A percentile compares a stretch with the other conserved stretches of the same genome.
These are phyloP conservation scores for Cytospora chrysosperma DNA, from an alignment of 2,329 filamentous ascomycete species.

Conservation along the genomic window DNA sequence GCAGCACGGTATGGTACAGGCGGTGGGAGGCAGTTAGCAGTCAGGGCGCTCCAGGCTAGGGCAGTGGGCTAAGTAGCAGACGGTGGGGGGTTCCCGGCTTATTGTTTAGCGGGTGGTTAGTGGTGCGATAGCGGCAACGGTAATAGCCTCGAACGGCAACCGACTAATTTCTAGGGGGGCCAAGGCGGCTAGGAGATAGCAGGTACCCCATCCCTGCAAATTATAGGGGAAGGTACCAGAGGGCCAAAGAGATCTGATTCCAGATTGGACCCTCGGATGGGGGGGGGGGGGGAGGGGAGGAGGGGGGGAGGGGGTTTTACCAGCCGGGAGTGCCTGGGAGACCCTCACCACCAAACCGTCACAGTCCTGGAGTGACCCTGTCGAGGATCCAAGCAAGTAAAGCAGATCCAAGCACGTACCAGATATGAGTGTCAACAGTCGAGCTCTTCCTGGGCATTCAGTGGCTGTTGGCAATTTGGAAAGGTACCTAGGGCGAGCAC, in stretches of 20 bases:
- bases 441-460: not conserved
- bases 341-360: not conserved
- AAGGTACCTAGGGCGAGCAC: not conserved
- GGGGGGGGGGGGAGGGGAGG: no score
- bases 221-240: not conserved
- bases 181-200: constrained; percentile 1
- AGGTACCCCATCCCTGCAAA: not conserved
- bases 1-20: not conserved
- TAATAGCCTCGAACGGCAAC: constrained; percentile 5
- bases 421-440: not conserved
- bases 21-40: not conserved
- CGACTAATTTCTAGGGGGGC: not conserved
- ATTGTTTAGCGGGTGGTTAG: constrained; percentile 15
- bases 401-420: not conserved
- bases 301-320: no score
- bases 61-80: constrained; percentile 15
- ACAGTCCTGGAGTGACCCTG: not conserved
- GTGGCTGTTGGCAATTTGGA: not conserved
- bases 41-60: not conserved
- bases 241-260: not conserved
- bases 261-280: not conserved
- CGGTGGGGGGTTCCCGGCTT: constrained; percentile 22
- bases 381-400: not conserved
- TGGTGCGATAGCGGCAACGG: not conserved
- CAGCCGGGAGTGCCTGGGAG: not conserved